These are phyloP conservation scores for Elasticomyces elasticus DNA, from an alignment of 495 filamentous ascomycete species.

Conservation along the genomic window DNA sequence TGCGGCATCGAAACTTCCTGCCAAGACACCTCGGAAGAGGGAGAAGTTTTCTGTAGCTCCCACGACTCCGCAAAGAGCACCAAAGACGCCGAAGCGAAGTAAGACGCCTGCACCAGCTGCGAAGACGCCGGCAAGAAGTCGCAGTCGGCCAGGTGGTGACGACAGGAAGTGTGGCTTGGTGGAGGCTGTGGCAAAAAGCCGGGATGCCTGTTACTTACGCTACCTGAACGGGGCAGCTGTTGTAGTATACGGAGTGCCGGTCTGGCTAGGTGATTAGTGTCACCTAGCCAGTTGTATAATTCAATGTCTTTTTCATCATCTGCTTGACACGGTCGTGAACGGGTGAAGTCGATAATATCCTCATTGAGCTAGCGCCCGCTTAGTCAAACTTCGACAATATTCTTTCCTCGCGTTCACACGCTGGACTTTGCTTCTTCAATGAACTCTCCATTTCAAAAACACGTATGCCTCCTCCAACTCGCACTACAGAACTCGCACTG, in stretches of 20 bases:
- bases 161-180: constrained; percentile 43
- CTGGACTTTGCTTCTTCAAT: constrained; percentile 3
- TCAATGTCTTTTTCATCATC: too few species aligned
- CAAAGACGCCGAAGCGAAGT: constrained; percentile 18
- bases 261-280: constrained; percentile 48
- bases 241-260: constrained; percentile 89
- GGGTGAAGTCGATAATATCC: too few species aligned
- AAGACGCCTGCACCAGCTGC: constrained; percentile 12
- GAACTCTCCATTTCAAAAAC: constrained; percentile 96
- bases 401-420: not conserved
- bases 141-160: constrained; percentile 10
- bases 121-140: constrained; percentile 18
- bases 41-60: constrained; percentile 4
- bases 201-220: constrained; percentile 66
- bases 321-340: too few species aligned
- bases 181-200: constrained; percentile 64
- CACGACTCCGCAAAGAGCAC: constrained; percentile 6
- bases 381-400: not conserved
- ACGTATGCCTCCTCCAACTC: constrained; percentile 35
- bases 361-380: constrained; percentile 3
- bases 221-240: constrained; percentile 90
- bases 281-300: not conserved
- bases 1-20: constrained; percentile 16
- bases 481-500: not conserved
- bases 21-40: constrained; percentile 21